A percentile compares a stretch with the other conserved stretches of the same genome.
Conservation (phyloP, 2,329 filamentous ascomycete species). For the Talaromyces funiculosus region DNA sequence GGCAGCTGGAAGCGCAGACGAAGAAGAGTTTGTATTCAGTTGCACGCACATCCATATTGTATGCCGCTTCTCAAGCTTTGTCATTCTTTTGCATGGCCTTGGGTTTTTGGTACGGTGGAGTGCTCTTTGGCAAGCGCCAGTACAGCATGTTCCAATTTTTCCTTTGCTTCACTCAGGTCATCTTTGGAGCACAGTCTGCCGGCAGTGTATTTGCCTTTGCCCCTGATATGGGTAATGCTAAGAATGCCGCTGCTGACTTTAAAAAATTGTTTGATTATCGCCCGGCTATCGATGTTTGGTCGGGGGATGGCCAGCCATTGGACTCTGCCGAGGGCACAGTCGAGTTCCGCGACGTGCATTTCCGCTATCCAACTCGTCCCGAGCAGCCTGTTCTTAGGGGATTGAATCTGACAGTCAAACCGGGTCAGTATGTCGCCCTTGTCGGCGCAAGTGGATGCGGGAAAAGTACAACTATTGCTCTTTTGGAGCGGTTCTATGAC, state of each 20-base stretch:
- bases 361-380: conserved; percentile 85
- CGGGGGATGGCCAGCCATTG: conserved; percentile 59
- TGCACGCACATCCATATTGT: conserved; percentile 69
- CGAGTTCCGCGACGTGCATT: conserved; percentile 89
- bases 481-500: conserved; percentile 93
- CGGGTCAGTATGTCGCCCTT: conserved; percentile 57
- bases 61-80: conserved; percentile 77
- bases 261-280: conserved; percentile 76
- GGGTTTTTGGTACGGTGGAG: conserved; percentile 89
- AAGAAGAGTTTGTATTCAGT: conserved; percentile 66
- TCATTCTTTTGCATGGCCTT: conserved; percentile 79
- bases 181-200: conserved; percentile 88
- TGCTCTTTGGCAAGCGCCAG: conserved; percentile 63
- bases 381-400: conserved; percentile 90
- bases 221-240: conserved; percentile 89
- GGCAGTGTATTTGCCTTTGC: conserved; percentile 85
- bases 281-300: conserved; percentile 79
- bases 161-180: conserved; percentile 77
- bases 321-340: conserved; percentile 66
- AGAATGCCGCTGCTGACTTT: conserved; percentile 72
- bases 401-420: conserved; percentile 53
- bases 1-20: conserved; percentile 61
- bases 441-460: conserved; percentile 94
- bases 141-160: conserved; percentile 86
- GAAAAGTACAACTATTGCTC: conserved; percentile 86